phyloP scores from a whole-genome alignment of 2,329 filamentous ascomycete genomes.

The Colletotrichum limetticola region DNA sequence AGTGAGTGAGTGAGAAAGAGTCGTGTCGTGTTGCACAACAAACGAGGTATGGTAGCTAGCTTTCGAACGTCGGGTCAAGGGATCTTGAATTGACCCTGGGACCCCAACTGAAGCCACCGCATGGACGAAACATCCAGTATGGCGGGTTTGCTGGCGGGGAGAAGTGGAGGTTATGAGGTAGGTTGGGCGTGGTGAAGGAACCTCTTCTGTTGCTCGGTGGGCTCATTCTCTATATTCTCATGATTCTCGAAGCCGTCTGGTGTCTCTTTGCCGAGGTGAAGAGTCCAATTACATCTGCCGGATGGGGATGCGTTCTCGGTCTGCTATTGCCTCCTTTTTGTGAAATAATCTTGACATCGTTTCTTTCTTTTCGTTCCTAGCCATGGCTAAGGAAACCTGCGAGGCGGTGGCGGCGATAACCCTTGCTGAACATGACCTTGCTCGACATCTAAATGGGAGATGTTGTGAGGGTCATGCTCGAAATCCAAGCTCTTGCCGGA shows the following conservation, averaged over 20 bases:
- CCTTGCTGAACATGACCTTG: conserved; percentile 10
- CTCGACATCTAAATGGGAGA: conserved; percentile 9
- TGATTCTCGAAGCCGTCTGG: not conserved
- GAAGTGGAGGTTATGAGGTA: not conserved
- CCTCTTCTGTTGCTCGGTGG: not conserved
- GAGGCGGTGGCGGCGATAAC: conserved; percentile 29
- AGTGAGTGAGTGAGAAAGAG: not conserved
- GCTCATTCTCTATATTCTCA: conserved; percentile 3
- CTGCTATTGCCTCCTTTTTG: not conserved
- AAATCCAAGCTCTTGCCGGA: conserved; percentile 17
- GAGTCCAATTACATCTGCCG: not conserved
- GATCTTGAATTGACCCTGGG: not conserved
- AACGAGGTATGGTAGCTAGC: not conserved
- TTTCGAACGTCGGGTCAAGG: not conserved
- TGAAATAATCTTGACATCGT: not conserved
- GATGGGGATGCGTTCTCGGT: not conserved
- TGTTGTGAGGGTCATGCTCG: not conserved
- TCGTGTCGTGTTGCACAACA: not conserved
- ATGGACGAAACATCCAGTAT: not conserved
- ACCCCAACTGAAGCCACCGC: not conserved
- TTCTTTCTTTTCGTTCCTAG: not conserved
- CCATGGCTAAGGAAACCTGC: conserved; percentile 21
- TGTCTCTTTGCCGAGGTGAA: not conserved
- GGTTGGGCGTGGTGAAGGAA: not conserved
- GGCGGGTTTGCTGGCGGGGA: not conserved